Percentiles rank a stretch among this genome's conserved stretches.
Conservation (phyloP, 441 rosid species). For the Populus trichocarpa region DNA sequence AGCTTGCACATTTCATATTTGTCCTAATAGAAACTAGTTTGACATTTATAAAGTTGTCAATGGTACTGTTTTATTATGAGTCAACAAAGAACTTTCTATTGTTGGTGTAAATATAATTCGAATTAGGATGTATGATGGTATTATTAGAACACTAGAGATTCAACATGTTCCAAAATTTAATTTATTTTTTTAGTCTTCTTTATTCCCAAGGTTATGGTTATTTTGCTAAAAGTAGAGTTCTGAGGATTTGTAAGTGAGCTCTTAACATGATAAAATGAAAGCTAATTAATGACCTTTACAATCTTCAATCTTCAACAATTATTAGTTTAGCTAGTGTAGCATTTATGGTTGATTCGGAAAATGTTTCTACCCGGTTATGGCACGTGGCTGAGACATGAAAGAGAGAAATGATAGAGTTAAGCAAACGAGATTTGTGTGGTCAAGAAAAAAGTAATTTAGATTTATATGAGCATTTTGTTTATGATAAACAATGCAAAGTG, state of each 20-base stretch:
- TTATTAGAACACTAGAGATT: not conserved
- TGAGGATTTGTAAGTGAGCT: too few species aligned
- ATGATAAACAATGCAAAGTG: not conserved
- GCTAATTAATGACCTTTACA: too few species aligned
- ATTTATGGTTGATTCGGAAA: too few species aligned
- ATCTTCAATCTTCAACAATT: too few species aligned
- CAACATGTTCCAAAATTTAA: not conserved
- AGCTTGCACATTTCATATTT: not conserved
- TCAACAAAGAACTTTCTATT: not conserved
- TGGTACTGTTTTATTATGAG: not conserved
- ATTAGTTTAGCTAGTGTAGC: too few species aligned
- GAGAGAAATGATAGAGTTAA: not conserved
- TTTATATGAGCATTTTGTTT: not conserved
- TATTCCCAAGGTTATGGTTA: not conserved
- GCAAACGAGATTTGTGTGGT: not conserved
- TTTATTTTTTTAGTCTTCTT: not conserved
- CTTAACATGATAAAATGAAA: too few species aligned
- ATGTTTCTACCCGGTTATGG: not conserved
- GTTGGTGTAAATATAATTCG: not conserved
- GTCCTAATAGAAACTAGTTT: not conserved
- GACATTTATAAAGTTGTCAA: not conserved
- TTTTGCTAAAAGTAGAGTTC: too few species aligned
- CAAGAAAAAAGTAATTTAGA: not conserved
- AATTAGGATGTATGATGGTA: not conserved
- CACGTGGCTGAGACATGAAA: not conserved